Evolutionary conservation across 129 eudicot species (phyloP), one percentile per base, ranked within the genome.

Genomic region (Calendula officinalis): DNA sequence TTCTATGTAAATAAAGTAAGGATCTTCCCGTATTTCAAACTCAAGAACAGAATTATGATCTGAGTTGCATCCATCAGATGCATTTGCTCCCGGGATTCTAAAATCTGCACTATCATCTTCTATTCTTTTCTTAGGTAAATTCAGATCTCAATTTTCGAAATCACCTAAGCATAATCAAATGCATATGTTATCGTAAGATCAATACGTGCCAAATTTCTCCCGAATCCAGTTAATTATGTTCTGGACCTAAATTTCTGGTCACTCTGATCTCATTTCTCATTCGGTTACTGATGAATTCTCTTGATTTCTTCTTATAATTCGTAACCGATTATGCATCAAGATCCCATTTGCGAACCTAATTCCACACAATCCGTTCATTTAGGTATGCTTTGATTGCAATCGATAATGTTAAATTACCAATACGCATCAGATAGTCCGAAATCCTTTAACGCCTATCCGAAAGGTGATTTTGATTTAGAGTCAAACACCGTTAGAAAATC

Each of bases 381-480:
- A 68, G 81, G 68, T 48, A 71, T 76, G 78, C 35, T 68, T 56
- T 69, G 74, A 70, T 59, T 70, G 13, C 7, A 1, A 67, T 68
- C 80, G 70, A 84, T 79, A 66, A 91, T 83, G 96, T 75, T 70
- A 61, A 89, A 72, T 67, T 73, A 81, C 63, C 82, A 88, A 62
- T 85, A 78, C 69, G 81, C 78, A 12, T 61, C 85, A 8, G 77
- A 70, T 64, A 83, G 94, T 74, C 95, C 99, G 0, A 92, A 85
- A 44, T 78, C 99, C 12, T 92, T 92, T 62, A 81, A 69, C 65
- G 95, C 96, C 2, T 86, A 94, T 68, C 91, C 84, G 32, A 94
- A 91, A 75, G 81, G 83, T 36, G 97, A 88, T 34, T 81, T 88
- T 75, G 99, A 94, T 81, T 66, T 94, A 42, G 99, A 94, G 63